Conservation (phyloP, 2,329 filamentous ascomycete species). For the Chaetomiaceae sp. region DNA sequence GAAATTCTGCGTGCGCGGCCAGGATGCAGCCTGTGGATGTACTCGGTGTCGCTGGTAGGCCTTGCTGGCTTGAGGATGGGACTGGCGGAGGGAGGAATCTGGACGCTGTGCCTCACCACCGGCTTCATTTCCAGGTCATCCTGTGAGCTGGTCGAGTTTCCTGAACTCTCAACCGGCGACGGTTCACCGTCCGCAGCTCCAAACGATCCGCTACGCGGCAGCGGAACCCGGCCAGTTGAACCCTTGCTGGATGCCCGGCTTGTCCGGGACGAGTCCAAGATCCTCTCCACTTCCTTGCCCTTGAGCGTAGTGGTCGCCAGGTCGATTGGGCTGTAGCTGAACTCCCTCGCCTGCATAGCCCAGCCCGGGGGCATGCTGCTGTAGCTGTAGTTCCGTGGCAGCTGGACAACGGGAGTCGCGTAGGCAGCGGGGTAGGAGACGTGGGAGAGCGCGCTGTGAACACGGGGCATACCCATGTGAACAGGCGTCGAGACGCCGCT, state of each 20-base stretch:
- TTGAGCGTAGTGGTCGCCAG: slow-evolving; percentile 28
- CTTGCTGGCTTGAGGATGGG: slow-evolving; percentile 6
- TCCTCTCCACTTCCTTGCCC: slow-evolving; percentile 38
- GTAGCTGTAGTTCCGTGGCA: slow-evolving; percentile 41
- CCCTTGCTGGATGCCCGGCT: slow-evolving; percentile 36
- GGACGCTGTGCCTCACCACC: slow-evolving; percentile 15
- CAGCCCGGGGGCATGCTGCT: slow-evolving; percentile 33
- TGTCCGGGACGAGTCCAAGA: slow-evolving; percentile 29
- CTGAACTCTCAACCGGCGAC: slow-evolving; percentile 33
- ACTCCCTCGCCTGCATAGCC: slow-evolving; percentile 27
- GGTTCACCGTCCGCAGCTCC: slow-evolving; percentile 12
- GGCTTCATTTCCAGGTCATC: slow-evolving; percentile 37
- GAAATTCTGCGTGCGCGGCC: slow-evolving; percentile 21
- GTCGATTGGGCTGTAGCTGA: slow-evolving; percentile 27
- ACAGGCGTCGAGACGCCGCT: slow-evolving; percentile 25
- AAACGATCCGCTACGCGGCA: slow-evolving; percentile 8
- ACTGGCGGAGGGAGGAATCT: slow-evolving; percentile 6
- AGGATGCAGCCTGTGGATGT: slow-evolving; percentile 24
- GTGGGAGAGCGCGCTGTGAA: slow-evolving; percentile 41
- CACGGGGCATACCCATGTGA: slow-evolving; percentile 39
- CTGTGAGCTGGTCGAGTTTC: slow-evolving; percentile 34
- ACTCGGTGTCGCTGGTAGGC: slow-evolving; percentile 17
- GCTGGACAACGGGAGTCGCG: slow-evolving; percentile 33
- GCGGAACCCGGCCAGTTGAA: slow-evolving; percentile 21
- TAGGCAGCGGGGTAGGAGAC: slow-evolving; percentile 41